Percentiles rank a stretch among this genome's conserved stretches.
These are phyloP conservation scores for Recurvomyces mirabilis DNA, from an alignment of 495 filamentous ascomycete genomes.

Conservation along the genomic window DNA sequence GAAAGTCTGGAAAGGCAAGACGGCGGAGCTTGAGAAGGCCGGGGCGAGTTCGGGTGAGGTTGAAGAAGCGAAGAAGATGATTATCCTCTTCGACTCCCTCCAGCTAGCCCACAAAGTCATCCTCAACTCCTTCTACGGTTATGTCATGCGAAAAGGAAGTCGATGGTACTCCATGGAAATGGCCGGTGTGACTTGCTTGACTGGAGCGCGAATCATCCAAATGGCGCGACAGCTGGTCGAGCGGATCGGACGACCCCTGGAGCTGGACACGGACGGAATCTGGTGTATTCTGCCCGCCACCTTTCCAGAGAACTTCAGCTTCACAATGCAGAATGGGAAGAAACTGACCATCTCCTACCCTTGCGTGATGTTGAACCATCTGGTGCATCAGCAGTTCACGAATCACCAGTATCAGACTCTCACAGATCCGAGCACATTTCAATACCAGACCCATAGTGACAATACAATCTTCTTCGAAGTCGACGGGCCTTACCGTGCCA, in stretches of 20 bases:
- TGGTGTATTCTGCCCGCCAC: slow-evolving; percentile 98
- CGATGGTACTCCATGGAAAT: slow-evolving; percentile 99
- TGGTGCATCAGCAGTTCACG: slow-evolving; percentile 89
- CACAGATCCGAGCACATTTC: slow-evolving; percentile 63
- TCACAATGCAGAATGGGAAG: slow-evolving; percentile 88
- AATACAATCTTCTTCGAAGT: slow-evolving; percentile 99
- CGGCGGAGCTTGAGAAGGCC: slow-evolving; percentile 68
- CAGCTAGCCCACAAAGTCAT: slow-evolving; percentile 99
- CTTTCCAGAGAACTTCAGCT: slow-evolving; percentile 94
- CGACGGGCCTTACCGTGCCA: slow-evolving; percentile 91
- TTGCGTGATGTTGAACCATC: slow-evolving; percentile 98
- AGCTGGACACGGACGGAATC: slow-evolving; percentile 99
- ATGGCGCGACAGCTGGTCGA: slow-evolving; percentile 92
- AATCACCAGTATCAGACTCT: slow-evolving; percentile 95
- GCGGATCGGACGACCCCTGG: slow-evolving; percentile 80
- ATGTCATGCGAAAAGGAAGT: slow-evolving; percentile 98
- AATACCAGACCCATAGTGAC: slow-evolving; percentile 90
- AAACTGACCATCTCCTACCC: slow-evolving; percentile 92
- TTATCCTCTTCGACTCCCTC: slow-evolving; percentile 86
- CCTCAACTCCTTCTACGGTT: slow-evolving; percentile 97
- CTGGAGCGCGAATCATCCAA: slow-evolving; percentile 94
- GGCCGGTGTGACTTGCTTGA: slow-evolving; percentile 96
- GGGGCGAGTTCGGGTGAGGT: slow-evolving; percentile 69
- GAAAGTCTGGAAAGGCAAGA: slow-evolving; percentile 97
- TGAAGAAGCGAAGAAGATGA: slow-evolving; percentile 97